A percentile compares a stretch with the other conserved stretches of the same genome.
phyloP scores from a whole-genome alignment of 441 rosid species.

The Flueggea neowawraea region DNA sequence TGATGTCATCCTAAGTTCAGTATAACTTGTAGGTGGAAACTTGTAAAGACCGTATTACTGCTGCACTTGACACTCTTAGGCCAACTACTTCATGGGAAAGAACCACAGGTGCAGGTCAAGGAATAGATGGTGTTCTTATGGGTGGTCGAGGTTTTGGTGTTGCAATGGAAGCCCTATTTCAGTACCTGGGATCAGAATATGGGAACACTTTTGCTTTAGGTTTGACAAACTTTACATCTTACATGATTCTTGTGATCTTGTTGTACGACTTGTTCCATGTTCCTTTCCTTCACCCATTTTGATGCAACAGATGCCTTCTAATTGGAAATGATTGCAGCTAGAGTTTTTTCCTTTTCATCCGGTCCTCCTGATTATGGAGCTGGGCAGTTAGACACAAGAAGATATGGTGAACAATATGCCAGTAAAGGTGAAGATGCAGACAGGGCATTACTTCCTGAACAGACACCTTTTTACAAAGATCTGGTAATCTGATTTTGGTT shows the following conservation, averaged over 20 bases:
- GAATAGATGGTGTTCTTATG: conserved; percentile 82
- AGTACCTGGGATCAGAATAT: conserved; percentile 93
- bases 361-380: conserved; percentile 99
- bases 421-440: conserved; percentile 99
- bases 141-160: conserved; percentile 98
- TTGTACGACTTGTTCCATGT: not conserved
- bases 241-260: conserved; percentile 3
- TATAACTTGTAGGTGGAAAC: conserved; percentile 65
- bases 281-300: not conserved
- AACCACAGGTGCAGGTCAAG: conserved; percentile 79
- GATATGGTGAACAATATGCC: conserved; percentile 99
- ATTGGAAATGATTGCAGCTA: conserved; percentile 60
- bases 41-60: conserved; percentile 87
- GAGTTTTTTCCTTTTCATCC: conserved; percentile 90
- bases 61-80: conserved; percentile 94
- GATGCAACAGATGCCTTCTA: not conserved
- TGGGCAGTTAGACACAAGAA: conserved; percentile 94
- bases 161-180: conserved; percentile 93
- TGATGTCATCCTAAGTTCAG: conserved; percentile 9
- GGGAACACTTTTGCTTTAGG: conserved; percentile 96
- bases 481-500: conserved; percentile 51
- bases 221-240: conserved; percentile 29
- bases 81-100: conserved; percentile 99
- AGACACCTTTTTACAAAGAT: conserved; percentile 96
- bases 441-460: conserved; percentile 97